phyloP scores from a whole-genome alignment of 2,329 filamentous ascomycete species.

The Cladosporium sp. region DNA sequence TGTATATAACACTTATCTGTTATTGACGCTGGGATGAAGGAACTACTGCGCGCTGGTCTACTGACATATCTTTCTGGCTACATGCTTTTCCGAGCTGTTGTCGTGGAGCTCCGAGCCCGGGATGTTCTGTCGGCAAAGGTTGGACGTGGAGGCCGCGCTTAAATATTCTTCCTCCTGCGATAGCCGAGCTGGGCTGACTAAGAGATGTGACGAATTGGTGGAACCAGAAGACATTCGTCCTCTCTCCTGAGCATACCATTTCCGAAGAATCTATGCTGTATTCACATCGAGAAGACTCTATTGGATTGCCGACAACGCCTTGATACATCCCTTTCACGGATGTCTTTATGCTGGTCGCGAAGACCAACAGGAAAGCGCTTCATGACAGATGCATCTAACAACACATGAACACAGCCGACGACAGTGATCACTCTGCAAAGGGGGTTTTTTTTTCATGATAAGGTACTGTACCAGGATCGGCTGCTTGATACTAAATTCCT shows the following conservation, averaged over 20 bases:
- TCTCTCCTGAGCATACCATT: not conserved
- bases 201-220: not conserved
- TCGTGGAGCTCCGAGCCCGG: slow-evolving; percentile 14
- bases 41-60: not conserved
- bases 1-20: not conserved
- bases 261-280: not conserved
- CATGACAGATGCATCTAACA: not conserved
- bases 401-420: not conserved
- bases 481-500: not conserved
- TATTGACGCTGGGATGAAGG: not conserved
- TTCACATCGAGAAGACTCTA: not conserved
- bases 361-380: not conserved
- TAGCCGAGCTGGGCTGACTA: slow-evolving; percentile 1
- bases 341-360: not conserved
- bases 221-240: not conserved
- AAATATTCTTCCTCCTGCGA: not conserved
- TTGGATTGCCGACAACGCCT: not conserved
- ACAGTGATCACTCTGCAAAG: not conserved
- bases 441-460: not conserved
- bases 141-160: not conserved
- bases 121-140: slow-evolving; percentile 3
- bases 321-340: not conserved
- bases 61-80: not conserved
- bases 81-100: slow-evolving; percentile 12
- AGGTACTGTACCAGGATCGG: not conserved